Evolutionary conservation across 169 alveolate genomes (phyloP), one percentile per base, ranked within the genome.

Genomic region (Babesia ovata): DNA sequence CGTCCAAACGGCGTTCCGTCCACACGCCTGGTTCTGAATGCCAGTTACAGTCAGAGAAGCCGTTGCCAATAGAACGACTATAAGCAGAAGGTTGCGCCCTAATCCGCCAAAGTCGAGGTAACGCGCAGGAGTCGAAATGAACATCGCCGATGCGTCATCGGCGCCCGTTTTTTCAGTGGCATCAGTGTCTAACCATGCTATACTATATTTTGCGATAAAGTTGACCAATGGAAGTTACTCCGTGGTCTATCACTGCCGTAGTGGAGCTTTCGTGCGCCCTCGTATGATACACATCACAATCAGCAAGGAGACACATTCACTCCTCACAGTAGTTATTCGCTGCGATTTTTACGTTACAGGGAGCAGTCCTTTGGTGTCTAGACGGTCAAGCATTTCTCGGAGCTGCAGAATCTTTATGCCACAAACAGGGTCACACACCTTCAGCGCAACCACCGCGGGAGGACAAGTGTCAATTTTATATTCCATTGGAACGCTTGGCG

Each of bases 121-220:
- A 11, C 65, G 63, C 63, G 56, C 50, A 4, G 3, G 76, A 17
- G 65, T 21, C 65, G 28, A 21, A 44, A 11, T 13, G 49, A 67
- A 67, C 76, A 67, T 67, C 53, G 56, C 76, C 76, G 44, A 14
- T 8, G 48, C 45, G 76, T 52, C 76, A 67, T 67, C 45, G 63
- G 76, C 65, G 56, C 76, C 57, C 4, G 17, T 42, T 26, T 17
- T 28, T 17, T 2, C 58, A n/a, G 52, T 16, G 60, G 22, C 50
- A 67, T 29, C 63, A 29, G 54, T 50, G 63, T 44, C 76, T 65
- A 29, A 63, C 73, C 73, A 52, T 67, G 44, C 21, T 19, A 67
- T 13, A 67, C 39, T 33, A 33, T 33, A 33, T 33, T 33, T 33
- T 33, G 39, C 39, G 39, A 33, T 33, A 33, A 2, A 33, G 39